These are phyloP conservation scores for Kodamaea jinghongensis DNA, from an alignment of 805 yeast genomes.

Conservation along the genomic window DNA sequence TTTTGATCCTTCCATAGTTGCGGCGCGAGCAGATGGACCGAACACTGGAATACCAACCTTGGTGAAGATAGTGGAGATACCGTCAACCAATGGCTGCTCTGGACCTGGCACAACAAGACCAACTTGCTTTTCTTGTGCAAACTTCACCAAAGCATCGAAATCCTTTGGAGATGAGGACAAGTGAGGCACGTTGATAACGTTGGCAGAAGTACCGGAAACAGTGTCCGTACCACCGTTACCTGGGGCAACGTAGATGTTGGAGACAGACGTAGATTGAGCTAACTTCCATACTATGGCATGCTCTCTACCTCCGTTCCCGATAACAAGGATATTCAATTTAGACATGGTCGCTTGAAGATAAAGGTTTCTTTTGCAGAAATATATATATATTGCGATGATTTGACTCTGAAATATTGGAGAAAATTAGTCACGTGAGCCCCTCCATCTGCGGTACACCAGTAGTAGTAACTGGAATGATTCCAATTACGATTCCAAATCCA, in stretches of 20 bases:
- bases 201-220: slow-evolving; percentile 31
- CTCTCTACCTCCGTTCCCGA: slow-evolving; percentile 99
- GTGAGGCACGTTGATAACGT: slow-evolving; percentile 64
- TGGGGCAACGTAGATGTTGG: slow-evolving; percentile 84
- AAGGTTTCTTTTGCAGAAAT: slow-evolving; percentile 1
- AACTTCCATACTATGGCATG: slow-evolving; percentile 95
- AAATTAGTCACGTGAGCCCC: slow-evolving; percentile 6
- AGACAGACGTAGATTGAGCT: slow-evolving; percentile 70
- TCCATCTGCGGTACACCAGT: too few species aligned
- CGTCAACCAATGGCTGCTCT: slow-evolving; percentile 98
- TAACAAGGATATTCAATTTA: slow-evolving; percentile 62
- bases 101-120: slow-evolving; percentile 93
- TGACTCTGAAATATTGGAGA: slow-evolving; percentile 8
- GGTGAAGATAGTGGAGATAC: slow-evolving; percentile 69
- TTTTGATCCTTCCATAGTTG: slow-evolving; percentile 95
- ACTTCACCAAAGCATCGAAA: slow-evolving; percentile 66
- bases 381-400: slow-evolving; percentile 8
- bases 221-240: slow-evolving; percentile 93
- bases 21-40: slow-evolving; percentile 93
- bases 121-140: slow-evolving; percentile 67
- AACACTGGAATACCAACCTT: slow-evolving; percentile 91
- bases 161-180: slow-evolving; percentile 65
- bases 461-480: too few species aligned
- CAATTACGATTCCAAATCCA: too few species aligned
- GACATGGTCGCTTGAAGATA: slow-evolving; percentile 5